These are phyloP conservation scores for Cyclotella sp. DNA, from an alignment of 108 stramenopile genomes.

Conservation along the genomic window DNA sequence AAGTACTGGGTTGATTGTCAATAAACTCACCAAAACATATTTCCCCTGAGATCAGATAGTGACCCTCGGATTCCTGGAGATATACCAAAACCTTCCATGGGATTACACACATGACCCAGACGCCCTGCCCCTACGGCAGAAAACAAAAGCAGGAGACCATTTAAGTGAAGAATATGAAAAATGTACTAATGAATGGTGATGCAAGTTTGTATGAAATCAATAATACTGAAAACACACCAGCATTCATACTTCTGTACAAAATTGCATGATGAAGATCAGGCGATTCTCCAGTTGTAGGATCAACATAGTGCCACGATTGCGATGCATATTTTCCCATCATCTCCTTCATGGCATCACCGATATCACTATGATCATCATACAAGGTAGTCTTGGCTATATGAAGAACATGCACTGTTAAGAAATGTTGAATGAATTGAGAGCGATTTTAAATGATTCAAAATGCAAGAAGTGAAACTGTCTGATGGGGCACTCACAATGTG, in stretches of 20 bases:
- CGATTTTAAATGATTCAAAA: too few species aligned
- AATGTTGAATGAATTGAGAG: not conserved
- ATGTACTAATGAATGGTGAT: not conserved
- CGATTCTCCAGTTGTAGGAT: too few species aligned
- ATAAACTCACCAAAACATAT: not conserved
- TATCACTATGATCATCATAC: not conserved
- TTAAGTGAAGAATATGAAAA: too few species aligned
- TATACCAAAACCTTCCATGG: not conserved
- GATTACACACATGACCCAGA: not conserved
- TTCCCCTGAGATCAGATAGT: not conserved
- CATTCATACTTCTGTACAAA: not conserved
- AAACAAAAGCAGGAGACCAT: too few species aligned
- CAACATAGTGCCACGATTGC: not conserved
- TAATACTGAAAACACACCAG: not conserved
- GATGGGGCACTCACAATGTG: slow-evolving; percentile 12
- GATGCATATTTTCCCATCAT: not conserved
- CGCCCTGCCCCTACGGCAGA: not conserved
- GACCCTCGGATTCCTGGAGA: not conserved
- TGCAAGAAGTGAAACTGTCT: not conserved
- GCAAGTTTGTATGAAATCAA: not conserved
- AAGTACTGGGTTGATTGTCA: not conserved
- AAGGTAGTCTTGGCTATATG: slow-evolving; percentile 12
- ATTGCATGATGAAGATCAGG: slow-evolving; percentile 15
- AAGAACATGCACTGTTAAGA: slow-evolving; percentile 6
- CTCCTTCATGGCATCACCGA: not conserved